Conservation (phyloP, 148 eudicot species). For the Rhododendron henanense region DNA sequence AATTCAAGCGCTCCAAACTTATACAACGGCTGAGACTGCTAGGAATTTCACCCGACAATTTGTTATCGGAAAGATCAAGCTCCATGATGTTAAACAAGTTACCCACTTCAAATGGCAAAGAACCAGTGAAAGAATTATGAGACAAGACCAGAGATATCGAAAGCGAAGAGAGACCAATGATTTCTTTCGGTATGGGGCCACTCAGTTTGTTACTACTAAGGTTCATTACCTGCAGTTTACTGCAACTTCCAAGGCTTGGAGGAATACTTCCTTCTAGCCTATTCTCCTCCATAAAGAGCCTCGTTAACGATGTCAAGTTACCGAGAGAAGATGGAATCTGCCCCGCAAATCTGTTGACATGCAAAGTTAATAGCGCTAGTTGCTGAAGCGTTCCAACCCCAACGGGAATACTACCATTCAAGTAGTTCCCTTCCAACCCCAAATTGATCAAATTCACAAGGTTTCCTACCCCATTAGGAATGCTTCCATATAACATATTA, state of each 20-base stretch:
- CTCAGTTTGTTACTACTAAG: constrained; percentile 25
- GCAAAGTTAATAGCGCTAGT: too few relatives aligned
- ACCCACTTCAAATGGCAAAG: constrained; percentile 29
- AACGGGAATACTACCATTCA: too few relatives aligned
- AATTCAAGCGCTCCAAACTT: constrained; percentile 6
- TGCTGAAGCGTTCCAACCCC: too few relatives aligned
- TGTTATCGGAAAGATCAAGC: constrained; percentile 27
- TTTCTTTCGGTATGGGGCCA: constrained; percentile 26
- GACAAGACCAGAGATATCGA: constrained; percentile 13
- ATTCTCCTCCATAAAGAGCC: constrained; percentile 12
- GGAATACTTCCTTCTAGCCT: constrained; percentile 21
- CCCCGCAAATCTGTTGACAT: too few relatives aligned
- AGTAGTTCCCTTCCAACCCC: too few relatives aligned
- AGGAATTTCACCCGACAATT: constrained; percentile 36
- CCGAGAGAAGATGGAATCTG: too few relatives aligned
- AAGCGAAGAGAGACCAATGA: constrained; percentile 20
- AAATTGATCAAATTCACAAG: too few relatives aligned
- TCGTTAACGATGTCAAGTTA: neutral
- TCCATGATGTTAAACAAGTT: constrained; percentile 11
- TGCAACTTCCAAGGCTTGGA: constrained; percentile 26
- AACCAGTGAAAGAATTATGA: constrained; percentile 24
- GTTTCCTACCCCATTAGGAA: too few relatives aligned
- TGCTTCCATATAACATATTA: too few relatives aligned
- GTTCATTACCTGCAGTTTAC: constrained; percentile 11
- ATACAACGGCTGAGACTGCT: constrained; percentile 21